Conservation (phyloP, 495 filamentous ascomycete species). For the Penicillium mononematosum region DNA sequence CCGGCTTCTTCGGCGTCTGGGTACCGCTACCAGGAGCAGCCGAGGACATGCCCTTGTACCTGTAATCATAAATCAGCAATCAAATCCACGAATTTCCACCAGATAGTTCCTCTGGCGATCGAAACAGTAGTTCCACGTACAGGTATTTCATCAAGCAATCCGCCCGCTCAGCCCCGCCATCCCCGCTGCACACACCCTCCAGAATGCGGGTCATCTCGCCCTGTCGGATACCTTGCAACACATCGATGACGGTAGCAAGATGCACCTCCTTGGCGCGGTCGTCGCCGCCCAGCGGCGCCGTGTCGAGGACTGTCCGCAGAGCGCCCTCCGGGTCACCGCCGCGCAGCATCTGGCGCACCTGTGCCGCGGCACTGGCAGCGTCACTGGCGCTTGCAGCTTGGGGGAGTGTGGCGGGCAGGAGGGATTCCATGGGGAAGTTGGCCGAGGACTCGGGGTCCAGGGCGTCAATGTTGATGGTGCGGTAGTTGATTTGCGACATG, state of each 20-base stretch:
- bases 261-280: slow-evolving; percentile 81
- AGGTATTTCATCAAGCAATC: slow-evolving; percentile 56
- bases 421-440: slow-evolving; percentile 82
- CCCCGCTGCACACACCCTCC: slow-evolving; percentile 65
- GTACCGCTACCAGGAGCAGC: slow-evolving; percentile 32
- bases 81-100: background rate
- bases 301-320: slow-evolving; percentile 74
- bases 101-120: background rate
- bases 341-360: slow-evolving; percentile 81
- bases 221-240: slow-evolving; percentile 85
- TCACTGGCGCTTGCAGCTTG: slow-evolving; percentile 65
- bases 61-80: slow-evolving; percentile 26
- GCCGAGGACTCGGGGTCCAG: slow-evolving; percentile 80
- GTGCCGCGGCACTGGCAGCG: slow-evolving; percentile 66
- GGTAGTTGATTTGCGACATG: slow-evolving; percentile 71
- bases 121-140: slow-evolving; percentile 29
- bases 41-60: slow-evolving; percentile 83
- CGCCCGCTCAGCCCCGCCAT: slow-evolving; percentile 67
- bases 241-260: slow-evolving; percentile 77
- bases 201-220: slow-evolving; percentile 86
- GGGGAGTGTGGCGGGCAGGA: slow-evolving; percentile 64
- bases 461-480: slow-evolving; percentile 90
- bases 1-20: slow-evolving; percentile 45
- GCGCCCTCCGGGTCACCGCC: slow-evolving; percentile 84
- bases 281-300: slow-evolving; percentile 67